A percentile compares a stretch with the other conserved stretches of the same genome.
phyloP scores from a whole-genome alignment of 176 grass and related monocot genomes.

The Musa schizocarpa region DNA sequence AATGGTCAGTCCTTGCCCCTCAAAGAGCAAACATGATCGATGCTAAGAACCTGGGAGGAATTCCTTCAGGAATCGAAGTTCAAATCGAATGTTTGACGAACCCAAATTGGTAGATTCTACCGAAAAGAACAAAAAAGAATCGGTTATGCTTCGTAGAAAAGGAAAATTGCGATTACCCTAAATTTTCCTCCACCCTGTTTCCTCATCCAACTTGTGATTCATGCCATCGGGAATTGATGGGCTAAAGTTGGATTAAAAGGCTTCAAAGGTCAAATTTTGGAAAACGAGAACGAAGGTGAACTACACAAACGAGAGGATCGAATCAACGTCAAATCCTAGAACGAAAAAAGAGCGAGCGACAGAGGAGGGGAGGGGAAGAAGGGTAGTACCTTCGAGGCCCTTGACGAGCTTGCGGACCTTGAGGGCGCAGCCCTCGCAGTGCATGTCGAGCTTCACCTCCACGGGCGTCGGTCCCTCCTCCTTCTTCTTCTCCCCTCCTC shows the following conservation, averaged over 20 bases:
- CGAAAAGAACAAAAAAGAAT: neutral
- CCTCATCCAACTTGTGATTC: too few relatives aligned
- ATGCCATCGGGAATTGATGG: too few relatives aligned
- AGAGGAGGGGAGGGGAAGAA: neutral
- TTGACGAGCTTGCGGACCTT: constrained; percentile 58
- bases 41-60: neutral
- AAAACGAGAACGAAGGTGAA: too few relatives aligned
- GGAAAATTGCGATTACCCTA: too few relatives aligned
- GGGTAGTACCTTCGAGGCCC: constrained; percentile 26
- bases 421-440: constrained; percentile 68
- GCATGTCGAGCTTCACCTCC: constrained; percentile 63
- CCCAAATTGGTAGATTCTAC: neutral
- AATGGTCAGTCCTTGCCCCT: neutral
- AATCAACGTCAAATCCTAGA: too few relatives aligned
- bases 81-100: neutral
- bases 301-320: too few relatives aligned
- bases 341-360: neutral
- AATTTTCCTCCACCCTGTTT: too few relatives aligned
- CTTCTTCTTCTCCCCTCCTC: constrained; percentile 21
- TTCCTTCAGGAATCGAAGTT: neutral
- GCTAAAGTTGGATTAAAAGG: too few relatives aligned
- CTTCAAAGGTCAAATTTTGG: too few relatives aligned
- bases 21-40: neutral
- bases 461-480: constrained; percentile 21
- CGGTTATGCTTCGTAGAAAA: neutral